Base-by-base conservation (phyloP, 176 grass and related monocot species). In the Puya raimondii region DNA sequence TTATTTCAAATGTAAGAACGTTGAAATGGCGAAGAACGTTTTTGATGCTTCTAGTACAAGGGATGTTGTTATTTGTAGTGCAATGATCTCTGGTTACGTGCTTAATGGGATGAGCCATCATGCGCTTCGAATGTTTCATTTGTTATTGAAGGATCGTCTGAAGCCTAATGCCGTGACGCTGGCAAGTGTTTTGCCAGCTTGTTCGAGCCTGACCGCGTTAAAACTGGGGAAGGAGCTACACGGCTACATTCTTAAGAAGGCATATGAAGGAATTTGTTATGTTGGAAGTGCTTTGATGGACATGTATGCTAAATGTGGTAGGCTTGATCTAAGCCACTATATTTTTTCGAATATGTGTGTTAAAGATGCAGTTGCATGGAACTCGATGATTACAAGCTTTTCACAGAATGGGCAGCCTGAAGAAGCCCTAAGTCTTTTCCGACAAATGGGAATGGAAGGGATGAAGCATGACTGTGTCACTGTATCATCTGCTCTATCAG, bases 371-470 rank as follows among this genome's bases (percentile, higher is more conserved):
- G 79, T 96, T 57, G 80, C 83, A 57, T 96, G 91, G 88, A 96
- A 96, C 76, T 91, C 91, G 10, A 96, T 96, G 91, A 86, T 96
- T 79, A 78, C 85, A 77, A 88, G 85, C 76, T 88, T 83, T 77
- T 65, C 71, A 47, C 88, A 96, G 66, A 96, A 96, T 71, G 88
- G 92, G 12, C 79, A 89, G 64, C 85, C 88, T 73, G 72, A 89
- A 75, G 80, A 79, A 74, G 80, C 88, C 76, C 71, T 96, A 33
- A 78, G 56, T 22, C 53, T 96, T 79, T 88, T 96, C 61, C 83
- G 83, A 51, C 68, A 87, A 74, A 91, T 96, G 88, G 78, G 70
- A 59, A 84, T 51, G 33, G 88, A 91, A 74, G 85, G 78, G 67
- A 63, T 88, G 74, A 75, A 53, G 54, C 91, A 82, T 70, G 87